Base-by-base conservation (phyloP, 805 yeast genomes). In the Nakazawaea sp. region DNA sequence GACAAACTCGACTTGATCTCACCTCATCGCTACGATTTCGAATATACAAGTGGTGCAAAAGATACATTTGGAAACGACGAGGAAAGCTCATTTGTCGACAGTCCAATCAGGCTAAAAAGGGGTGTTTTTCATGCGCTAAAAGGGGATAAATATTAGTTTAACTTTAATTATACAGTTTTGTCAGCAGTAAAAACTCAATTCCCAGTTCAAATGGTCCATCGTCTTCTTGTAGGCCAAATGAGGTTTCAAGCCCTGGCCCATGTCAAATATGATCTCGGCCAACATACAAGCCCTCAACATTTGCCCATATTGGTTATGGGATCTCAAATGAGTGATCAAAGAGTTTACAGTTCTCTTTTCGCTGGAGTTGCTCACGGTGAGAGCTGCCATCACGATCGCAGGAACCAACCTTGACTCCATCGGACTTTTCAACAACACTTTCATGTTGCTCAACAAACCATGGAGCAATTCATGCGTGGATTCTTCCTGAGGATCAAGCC, bases 331-430 rank as follows among this genome's bases (percentile, higher is more conserved):
- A 4, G 24, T 35, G 3, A 37, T 32, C n/a, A 37, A 16, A 18
- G 18, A 32, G 12, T 17, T 8, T 27, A 37, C 18, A 5, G 20
- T 15, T 15, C 40, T 13, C 11, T 20, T 21, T 6, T 36, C 30
- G 13, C 16, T n/a, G 4, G 10, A 21, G 4, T 19, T 20, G 8
- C 8, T 17, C 20, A 19, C 13, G 1, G 31, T 16, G 18, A 65
- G 36, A 1, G 70, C 71, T 5, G 58, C 32, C 23, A 67, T 43
- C 35, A 68, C 43, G 47, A 68, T 47, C 3, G 70, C 61, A 29
- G 66, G 56, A 10, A 68, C 57, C 9, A 65, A 36, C 15, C 57
- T 47, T 5, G 56, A 35, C 30, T 56, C 56, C 17, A 59, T 38
- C 18, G 42, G 41, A 1, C 69, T 55, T 4, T 58, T 58, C 8